phyloP scores from a whole-genome alignment of 371 early-diverging fungal species.

The Mortierella sp. region DNA sequence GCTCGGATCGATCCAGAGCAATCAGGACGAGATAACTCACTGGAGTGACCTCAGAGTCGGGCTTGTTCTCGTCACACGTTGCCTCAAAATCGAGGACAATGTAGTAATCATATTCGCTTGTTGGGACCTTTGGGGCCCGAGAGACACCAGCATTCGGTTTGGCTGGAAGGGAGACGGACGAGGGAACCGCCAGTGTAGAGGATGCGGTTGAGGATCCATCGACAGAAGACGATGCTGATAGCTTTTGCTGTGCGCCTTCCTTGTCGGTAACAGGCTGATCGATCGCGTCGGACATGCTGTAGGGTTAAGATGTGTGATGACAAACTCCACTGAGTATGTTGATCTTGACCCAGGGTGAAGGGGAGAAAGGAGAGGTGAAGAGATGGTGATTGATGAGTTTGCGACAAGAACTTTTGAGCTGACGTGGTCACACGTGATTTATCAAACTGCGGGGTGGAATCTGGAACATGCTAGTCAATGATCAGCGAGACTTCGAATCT shows the following conservation, averaged over 20 bases:
- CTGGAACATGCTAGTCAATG: no score
- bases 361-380: neutral
- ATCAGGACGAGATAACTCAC: slow-evolving; percentile 37
- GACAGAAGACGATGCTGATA: slow-evolving; percentile 8
- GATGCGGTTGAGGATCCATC: slow-evolving; percentile 9
- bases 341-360: slow-evolving; percentile 1
- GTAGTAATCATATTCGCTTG: slow-evolving; percentile 61
- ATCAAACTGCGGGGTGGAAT: neutral
- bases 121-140: slow-evolving; percentile 46
- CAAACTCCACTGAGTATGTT: neutral
- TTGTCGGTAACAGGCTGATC: slow-evolving; percentile 13
- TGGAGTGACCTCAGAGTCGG: slow-evolving; percentile 70
- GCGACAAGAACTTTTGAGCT: no score
- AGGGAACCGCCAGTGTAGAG: slow-evolving; percentile 14
- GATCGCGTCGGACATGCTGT: slow-evolving; percentile 9
- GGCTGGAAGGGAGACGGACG: slow-evolving; percentile 21
- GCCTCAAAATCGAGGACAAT: slow-evolving; percentile 78
- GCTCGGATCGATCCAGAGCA: slow-evolving; percentile 12
- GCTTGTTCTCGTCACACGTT: slow-evolving; percentile 78
- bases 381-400: no score
- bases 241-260: slow-evolving; percentile 1
- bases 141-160: slow-evolving; percentile 25
- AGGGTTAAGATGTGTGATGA: neutral
- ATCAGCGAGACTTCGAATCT: slow-evolving; percentile 22
- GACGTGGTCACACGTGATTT: neutral